Base-by-base conservation (phyloP, 805 yeast genomes). In the Starmerella lactis-condensi region DNA sequence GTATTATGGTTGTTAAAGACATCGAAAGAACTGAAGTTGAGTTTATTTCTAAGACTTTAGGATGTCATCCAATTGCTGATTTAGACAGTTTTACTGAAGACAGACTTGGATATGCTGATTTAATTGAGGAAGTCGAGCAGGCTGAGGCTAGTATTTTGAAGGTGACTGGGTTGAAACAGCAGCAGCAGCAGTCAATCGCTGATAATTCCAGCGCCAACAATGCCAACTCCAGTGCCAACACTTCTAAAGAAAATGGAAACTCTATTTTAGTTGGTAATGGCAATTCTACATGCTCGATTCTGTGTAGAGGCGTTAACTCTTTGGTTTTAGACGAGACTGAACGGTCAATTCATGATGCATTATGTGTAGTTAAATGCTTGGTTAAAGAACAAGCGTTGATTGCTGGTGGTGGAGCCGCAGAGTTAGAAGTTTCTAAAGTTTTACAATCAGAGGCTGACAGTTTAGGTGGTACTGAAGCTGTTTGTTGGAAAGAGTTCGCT, bases 351-450 rank as follows among this genome's bases (percentile, higher is more conserved):
- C 99, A 89, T 50, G 99, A 89, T 56, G 96, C 98, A 0, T 65
- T 89, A 35, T 89, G 99, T 65, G 98, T 85, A 34, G 64, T 75
- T 40, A 61, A 92, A 52, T 76, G 93, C 57, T 62, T 81, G 34
- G 93, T 82, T 17, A 79, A 81, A 51, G 81, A 78, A 52, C 75
- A 68, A 49, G 93, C 83, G 1, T 61, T 77, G 50, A 82, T 89
- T 58, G 94, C 96, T 10, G 99, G 99, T 46, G 99, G 98, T 41
- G 98, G 96, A 47, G 96, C 98, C 5, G 93, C 96, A 28, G 95
- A 82, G 57, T 71, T 82, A 42, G 94, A 83, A 60, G 73, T 79
- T 6, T 70, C 93, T 8, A 69, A 85, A 40, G 67, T 67, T 10
- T 58, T 82, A 42, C 60, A 67, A 44, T 71, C 69, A 43, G 92